phyloP scores from a whole-genome alignment of 257 asterid genomes.

The Solanum arcanum region DNA sequence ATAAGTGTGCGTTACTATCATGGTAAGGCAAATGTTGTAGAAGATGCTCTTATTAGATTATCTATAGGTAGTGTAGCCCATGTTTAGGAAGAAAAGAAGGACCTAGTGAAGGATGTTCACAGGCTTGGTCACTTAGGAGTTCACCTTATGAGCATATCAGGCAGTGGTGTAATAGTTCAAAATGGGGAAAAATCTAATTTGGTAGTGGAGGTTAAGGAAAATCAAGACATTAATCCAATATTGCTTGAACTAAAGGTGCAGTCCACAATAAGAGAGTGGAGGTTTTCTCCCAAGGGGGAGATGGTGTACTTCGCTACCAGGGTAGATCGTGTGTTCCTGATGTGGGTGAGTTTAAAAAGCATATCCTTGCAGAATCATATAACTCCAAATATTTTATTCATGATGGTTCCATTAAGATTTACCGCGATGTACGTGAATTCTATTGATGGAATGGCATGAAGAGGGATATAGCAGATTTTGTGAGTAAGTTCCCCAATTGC shows the following conservation, averaged over 20 bases:
- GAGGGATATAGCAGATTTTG: too few species aligned
- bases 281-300: too few species aligned
- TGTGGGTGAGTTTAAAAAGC: background rate
- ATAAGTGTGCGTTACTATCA: background rate
- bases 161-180: background rate
- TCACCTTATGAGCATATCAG: background rate
- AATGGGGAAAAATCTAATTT: background rate
- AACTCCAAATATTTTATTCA: background rate
- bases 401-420: background rate
- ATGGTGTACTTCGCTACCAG: background rate
- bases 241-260: too few species aligned
- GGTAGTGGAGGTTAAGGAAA: background rate
- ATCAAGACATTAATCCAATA: background rate
- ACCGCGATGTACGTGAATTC: fast-evolving
- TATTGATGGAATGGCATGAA: background rate
- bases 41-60: background rate
- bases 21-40: background rate
- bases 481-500: background rate
- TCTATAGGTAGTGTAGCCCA: background rate
- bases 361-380: background rate
- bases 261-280: background rate
- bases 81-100: background rate
- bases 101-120: background rate
- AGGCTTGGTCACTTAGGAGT: background rate
- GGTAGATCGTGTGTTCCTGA: background rate